Evolutionary conservation across 805 yeast species (phyloP).

Genomic region (Yamadazyma nakazawae): DNA sequence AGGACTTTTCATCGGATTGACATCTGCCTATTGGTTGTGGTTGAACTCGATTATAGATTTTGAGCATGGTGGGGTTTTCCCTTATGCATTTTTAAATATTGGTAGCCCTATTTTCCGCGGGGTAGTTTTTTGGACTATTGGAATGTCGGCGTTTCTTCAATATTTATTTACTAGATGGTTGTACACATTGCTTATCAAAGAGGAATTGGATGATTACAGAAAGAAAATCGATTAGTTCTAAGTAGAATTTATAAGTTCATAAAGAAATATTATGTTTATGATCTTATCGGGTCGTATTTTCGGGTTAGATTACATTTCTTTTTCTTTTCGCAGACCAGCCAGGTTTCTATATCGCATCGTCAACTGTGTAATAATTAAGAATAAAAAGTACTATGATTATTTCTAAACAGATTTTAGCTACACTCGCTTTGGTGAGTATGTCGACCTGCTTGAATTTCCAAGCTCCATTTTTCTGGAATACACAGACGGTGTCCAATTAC

Average conservation of each 20-base stretch:
- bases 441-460: background rate
- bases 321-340: no score
- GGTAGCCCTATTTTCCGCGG: constrained; percentile 40
- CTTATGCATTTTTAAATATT: constrained; percentile 67
- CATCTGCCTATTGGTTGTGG: constrained; percentile 52
- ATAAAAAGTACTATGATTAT: background rate
- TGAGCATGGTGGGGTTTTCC: constrained; percentile 49
- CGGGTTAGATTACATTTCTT: no score
- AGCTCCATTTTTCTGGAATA: background rate
- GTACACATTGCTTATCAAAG: constrained; percentile 16
- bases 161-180: constrained; percentile 27
- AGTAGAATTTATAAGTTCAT: no score
- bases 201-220: background rate
- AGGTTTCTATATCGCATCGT: no score
- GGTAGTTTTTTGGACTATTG: constrained; percentile 48
- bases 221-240: background rate
- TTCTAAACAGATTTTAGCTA: background rate
- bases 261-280: no score
- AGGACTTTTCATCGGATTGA: constrained; percentile 32
- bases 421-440: background rate
- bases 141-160: constrained; percentile 27
- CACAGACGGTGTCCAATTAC: background rate
- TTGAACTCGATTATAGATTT: constrained; percentile 48
- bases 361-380: no score
- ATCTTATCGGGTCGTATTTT: no score